A percentile compares a stretch with the other conserved stretches of the same genome.
Evolutionary conservation across 768 basidiomycete genomes (phyloP).

Genomic region (Pulveroboletus frians): DNA sequence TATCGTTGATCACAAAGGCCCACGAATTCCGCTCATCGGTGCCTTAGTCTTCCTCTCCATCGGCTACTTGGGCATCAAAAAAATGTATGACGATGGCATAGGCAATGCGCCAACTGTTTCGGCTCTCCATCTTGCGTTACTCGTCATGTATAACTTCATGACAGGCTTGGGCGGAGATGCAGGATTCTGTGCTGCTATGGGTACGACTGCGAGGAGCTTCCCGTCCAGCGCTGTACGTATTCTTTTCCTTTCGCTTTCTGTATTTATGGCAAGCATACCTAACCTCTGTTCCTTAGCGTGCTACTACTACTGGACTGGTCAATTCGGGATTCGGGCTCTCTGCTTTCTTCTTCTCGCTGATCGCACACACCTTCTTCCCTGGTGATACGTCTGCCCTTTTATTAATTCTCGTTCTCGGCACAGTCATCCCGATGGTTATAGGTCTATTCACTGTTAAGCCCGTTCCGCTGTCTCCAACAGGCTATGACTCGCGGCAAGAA

Average conservation of each 20-base stretch:
- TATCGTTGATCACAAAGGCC: conserved; percentile 72
- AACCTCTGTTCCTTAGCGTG: conserved; percentile 44
- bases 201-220: conserved; percentile 80
- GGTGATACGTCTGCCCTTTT: conserved; percentile 45
- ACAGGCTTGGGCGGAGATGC: conserved; percentile 53
- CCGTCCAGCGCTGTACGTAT: conserved; percentile 58
- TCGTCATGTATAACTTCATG: conserved; percentile 45
- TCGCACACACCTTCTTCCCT: conserved; percentile 56
- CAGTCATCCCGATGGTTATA: conserved; percentile 72
- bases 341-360: conserved; percentile 81
- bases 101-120: conserved; percentile 36
- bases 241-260: not conserved
- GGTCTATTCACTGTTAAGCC: conserved; percentile 70
- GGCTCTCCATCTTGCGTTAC: conserved; percentile 39
- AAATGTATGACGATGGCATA: conserved; percentile 57
- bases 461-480: conserved; percentile 49
- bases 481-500: not conserved
- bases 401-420: conserved; percentile 70
- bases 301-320: conserved; percentile 70
- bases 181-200: conserved; percentile 65
- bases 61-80: conserved; percentile 73
- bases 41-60: conserved; percentile 58
- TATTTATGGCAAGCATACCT: not conserved
- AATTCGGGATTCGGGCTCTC: conserved; percentile 89
- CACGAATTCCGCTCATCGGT: conserved; percentile 57